Evolutionary conservation across 306 rosid genomes (phyloP).

Genomic region (Quercus aquifolioides): DNA sequence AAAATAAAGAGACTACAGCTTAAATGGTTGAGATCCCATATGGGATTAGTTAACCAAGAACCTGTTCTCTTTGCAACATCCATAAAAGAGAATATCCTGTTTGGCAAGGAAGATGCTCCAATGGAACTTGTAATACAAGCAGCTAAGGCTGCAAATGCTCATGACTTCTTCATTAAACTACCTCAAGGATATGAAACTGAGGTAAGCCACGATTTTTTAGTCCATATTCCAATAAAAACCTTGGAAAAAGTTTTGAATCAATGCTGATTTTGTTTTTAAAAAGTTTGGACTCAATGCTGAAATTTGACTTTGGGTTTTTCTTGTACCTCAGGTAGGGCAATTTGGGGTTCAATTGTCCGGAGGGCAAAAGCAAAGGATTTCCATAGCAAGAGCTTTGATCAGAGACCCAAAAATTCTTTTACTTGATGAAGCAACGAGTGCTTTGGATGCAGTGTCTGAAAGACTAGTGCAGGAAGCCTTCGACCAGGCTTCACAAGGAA

Average conservation of each 20-base stretch:
- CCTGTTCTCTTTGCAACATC: slow-evolving; percentile 82
- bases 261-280: background rate
- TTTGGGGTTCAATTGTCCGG: slow-evolving; percentile 81
- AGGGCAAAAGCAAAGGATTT: slow-evolving; percentile 89
- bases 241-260: too few relatives aligned
- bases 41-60: slow-evolving; percentile 87
- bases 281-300: background rate
- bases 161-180: slow-evolving; percentile 65
- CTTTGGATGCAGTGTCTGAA: slow-evolving; percentile 81
- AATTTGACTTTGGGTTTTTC: background rate
- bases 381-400: slow-evolving; percentile 78
- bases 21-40: slow-evolving; percentile 72
- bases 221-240: background rate
- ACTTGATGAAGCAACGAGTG: slow-evolving; percentile 93
- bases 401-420: slow-evolving; percentile 72
- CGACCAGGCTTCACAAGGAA: slow-evolving; percentile 67
- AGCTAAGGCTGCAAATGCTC: slow-evolving; percentile 82
- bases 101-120: slow-evolving; percentile 75
- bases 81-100: slow-evolving; percentile 66
- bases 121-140: slow-evolving; percentile 50
- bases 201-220: slow-evolving; percentile 32
- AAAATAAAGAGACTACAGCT: slow-evolving; percentile 47
- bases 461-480: slow-evolving; percentile 65
- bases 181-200: slow-evolving; percentile 68
- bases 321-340: slow-evolving; percentile 60